Evolutionary conservation across 495 filamentous ascomycete genomes (phyloP).

Genomic region (Tuber indicum): DNA sequence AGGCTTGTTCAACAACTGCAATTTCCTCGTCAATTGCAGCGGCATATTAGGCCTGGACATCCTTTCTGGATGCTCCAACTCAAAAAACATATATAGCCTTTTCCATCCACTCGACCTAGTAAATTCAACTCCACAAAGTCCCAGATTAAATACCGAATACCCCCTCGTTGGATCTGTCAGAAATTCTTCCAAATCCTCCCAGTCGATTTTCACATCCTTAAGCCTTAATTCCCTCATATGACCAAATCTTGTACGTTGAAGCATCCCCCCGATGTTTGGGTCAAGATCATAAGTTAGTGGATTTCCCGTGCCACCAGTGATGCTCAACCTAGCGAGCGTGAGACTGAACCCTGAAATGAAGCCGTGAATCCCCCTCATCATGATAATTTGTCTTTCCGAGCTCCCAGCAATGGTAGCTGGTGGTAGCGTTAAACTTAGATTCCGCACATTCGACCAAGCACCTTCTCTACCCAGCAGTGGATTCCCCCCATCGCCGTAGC

Average conservation of each 20-base stretch:
- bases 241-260: background rate
- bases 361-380: conserved; percentile 15
- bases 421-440: conserved; percentile 17
- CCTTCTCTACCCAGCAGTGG: background rate
- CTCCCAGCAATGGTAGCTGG: background rate
- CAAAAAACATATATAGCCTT: conserved; percentile 17
- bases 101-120: conserved; percentile 5
- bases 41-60: conserved; percentile 8
- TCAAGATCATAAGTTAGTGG: conserved; percentile 20
- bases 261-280: conserved; percentile 12
- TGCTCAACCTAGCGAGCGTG: background rate
- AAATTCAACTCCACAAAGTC: conserved; percentile 7
- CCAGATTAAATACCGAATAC: conserved; percentile 13
- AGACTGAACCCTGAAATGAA: conserved; percentile 17
- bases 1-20: background rate
- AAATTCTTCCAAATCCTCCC: conserved; percentile 13
- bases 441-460: conserved; percentile 13
- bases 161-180: conserved; percentile 8
- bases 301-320: background rate
- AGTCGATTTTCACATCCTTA: conserved; percentile 9
- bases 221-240: conserved; percentile 10
- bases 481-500: conserved; percentile 12
- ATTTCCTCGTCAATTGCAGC: conserved; percentile 11
- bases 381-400: background rate
- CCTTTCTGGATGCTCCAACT: conserved; percentile 17